These are phyloP conservation scores for Yarrowia sp. DNA, from an alignment of 805 yeast genomes.

Conservation along the genomic window DNA sequence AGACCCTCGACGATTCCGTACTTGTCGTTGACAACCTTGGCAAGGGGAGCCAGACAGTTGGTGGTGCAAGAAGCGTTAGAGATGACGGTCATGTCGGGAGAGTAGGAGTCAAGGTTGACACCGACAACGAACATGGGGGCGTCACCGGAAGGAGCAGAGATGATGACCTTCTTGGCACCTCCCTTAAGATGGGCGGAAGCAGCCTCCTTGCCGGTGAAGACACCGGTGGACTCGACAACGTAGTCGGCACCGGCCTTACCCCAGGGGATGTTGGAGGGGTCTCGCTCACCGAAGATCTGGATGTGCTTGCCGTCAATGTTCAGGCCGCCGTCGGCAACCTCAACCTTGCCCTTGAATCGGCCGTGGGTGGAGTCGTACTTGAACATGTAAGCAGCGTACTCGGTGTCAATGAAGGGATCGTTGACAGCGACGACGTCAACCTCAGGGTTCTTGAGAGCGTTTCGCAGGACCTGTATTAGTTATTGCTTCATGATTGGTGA, in stretches of 20 bases:
- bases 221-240: constrained; percentile 94
- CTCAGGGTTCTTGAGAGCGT: constrained; percentile 70
- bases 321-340: constrained; percentile 54
- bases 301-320: constrained; percentile 68
- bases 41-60: constrained; percentile 92
- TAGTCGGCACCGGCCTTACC: constrained; percentile 75
- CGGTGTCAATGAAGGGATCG: constrained; percentile 87
- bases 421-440: constrained; percentile 84
- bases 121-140: constrained; percentile 96
- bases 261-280: constrained; percentile 89
- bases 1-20: constrained; percentile 89
- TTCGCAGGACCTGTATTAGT: constrained; percentile 51
- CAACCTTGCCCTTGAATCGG: constrained; percentile 63
- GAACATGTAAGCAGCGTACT: constrained; percentile 93
- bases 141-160: constrained; percentile 90
- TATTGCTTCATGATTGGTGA: constrained; percentile 14
- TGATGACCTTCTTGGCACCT: constrained; percentile 93
- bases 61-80: constrained; percentile 97
- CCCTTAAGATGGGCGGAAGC: constrained; percentile 82
- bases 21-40: constrained; percentile 80
- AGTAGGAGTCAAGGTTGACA: constrained; percentile 80
- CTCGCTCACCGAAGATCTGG: constrained; percentile 72
- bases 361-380: constrained; percentile 95
- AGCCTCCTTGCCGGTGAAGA: constrained; percentile 78
- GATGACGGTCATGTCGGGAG: constrained; percentile 68